phyloP scores from a whole-genome alignment of 2,329 filamentous ascomycete species.

The Dactylellina parvicollis region DNA sequence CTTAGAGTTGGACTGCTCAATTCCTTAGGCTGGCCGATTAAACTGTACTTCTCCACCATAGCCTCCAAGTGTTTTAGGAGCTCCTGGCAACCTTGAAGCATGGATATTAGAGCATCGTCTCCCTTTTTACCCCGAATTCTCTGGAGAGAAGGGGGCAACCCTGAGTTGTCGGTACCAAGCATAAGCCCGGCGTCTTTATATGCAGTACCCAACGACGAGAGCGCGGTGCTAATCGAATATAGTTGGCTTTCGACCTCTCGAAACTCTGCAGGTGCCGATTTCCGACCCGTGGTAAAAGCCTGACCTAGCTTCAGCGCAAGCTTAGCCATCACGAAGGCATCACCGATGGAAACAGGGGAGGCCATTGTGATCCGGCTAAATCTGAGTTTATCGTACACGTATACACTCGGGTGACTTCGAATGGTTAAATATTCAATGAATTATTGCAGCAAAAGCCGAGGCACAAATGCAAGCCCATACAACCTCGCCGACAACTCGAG shows the following conservation, averaged over 20 bases:
- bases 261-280: slow-evolving; percentile 59
- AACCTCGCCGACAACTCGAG: too few relatives aligned
- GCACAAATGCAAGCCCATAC: too few relatives aligned
- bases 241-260: slow-evolving; percentile 59
- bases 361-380: too few relatives aligned
- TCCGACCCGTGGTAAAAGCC: slow-evolving; percentile 58
- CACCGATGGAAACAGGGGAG: slow-evolving; percentile 58
- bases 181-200: not conserved
- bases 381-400: not conserved
- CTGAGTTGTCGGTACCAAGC: not conserved
- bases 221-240: slow-evolving; percentile 57
- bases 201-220: slow-evolving; percentile 52
- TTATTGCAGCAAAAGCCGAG: too few relatives aligned
- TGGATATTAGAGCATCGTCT: slow-evolving; percentile 42
- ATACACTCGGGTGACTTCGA: not conserved
- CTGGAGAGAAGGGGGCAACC: not conserved
- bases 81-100: slow-evolving; percentile 54
- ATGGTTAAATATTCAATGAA: not conserved
- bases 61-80: slow-evolving; percentile 56
- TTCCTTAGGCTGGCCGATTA: slow-evolving; percentile 42
- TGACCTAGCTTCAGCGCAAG: slow-evolving; percentile 57
- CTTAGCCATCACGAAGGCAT: slow-evolving; percentile 58
- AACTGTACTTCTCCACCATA: slow-evolving; percentile 55
- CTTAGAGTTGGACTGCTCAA: not conserved
- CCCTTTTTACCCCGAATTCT: slow-evolving; percentile 3